These are phyloP conservation scores for Colletotrichum shisoi DNA, from an alignment of 2,329 filamentous ascomycete genomes.

Conservation along the genomic window DNA sequence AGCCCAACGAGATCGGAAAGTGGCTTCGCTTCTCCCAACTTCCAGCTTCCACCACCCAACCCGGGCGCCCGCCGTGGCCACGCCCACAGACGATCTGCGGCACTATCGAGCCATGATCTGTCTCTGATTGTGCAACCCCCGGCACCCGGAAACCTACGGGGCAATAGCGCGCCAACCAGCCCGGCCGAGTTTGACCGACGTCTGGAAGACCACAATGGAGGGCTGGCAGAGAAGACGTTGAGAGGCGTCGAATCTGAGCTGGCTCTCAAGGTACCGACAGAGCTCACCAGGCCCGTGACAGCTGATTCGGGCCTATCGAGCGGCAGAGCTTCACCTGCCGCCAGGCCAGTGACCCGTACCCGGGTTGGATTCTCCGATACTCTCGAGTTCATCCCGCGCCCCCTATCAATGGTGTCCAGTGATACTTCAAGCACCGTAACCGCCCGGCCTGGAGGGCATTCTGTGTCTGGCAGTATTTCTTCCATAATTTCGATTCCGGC, in stretches of 20 bases:
- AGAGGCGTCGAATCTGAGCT: constrained; percentile 39
- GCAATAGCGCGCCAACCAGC: constrained; percentile 71
- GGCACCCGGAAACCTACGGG: constrained; percentile 60
- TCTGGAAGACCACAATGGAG: constrained; percentile 13
- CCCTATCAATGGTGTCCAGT: constrained; percentile 82
- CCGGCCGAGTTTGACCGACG: constrained; percentile 57
- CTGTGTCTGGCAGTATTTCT: constrained; percentile 79
- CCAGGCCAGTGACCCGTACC: constrained; percentile 58
- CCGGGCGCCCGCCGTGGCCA: constrained; percentile 71
- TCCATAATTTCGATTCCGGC: constrained; percentile 73
- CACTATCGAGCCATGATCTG: constrained; percentile 85
- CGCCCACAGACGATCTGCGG: constrained; percentile 80
- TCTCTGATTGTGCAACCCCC: constrained; percentile 70
- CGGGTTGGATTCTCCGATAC: constrained; percentile 85
- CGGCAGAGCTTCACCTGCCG: constrained; percentile 43
- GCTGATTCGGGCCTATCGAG: constrained; percentile 38
- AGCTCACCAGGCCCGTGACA: constrained; percentile 28
- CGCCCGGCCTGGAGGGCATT: constrained; percentile 70
- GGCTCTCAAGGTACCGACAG: constrained; percentile 36
- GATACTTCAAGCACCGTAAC: constrained; percentile 83
- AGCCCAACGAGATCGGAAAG: constrained; percentile 72
- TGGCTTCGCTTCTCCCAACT: constrained; percentile 64
- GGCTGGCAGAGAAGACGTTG: constrained; percentile 31
- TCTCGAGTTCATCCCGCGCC: constrained; percentile 82
- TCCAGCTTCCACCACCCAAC: constrained; percentile 58